Base-by-base conservation (phyloP, 2,329 filamentous ascomycete species). In the Teratosphaeriaceae sp. region DNA sequence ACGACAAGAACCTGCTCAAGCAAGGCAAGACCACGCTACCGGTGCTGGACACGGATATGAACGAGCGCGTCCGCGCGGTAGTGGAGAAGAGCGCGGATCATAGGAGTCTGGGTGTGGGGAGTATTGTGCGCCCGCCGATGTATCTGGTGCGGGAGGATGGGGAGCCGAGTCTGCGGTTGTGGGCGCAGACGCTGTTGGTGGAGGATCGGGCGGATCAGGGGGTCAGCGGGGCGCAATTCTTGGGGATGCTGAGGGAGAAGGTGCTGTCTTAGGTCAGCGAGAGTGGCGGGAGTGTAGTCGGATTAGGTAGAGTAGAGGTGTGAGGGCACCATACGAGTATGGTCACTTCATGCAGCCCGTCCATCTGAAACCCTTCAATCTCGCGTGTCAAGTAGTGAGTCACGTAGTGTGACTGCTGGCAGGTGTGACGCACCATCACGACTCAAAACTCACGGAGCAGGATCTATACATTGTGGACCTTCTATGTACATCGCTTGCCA, bases 81-180 rank as follows among this genome's bases (percentile, higher is more conserved):
- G 71, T 96, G 44, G 83, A 89, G 57, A 98, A 98, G 80, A 94
- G 87, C 64, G 77, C 84, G 44, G 90, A 97, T 60, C 84, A 94
- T 69, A 78, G 81, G 62, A 78, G 85, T 22, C 85, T 88, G 60
- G 88, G 89, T 2, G 89, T 92, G 13, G 92, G 92, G 50, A 94
- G 88, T 65, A 94, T 97, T 52, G 79, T 83, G n/a, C 80, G 94
- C 48, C 92, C 92, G 38, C 87, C 94, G 59, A 72, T 98, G 44
- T 98, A 97, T 63, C 76, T 97, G 56, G 85, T 97, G 48, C 82
- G 89, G 57, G 90, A 97, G 66, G 92, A 97, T 60, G 92, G 92
- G 40, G 92, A 98, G 69, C 92, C 92, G 23, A 90, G 86, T 58
- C 71, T 98, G 64, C 89, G 94, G 68, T 72, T 97, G 50, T 98